Evolutionary conservation across 768 basidiomycete genomes (phyloP).

Genomic region (Nidula microcarpa): DNA sequence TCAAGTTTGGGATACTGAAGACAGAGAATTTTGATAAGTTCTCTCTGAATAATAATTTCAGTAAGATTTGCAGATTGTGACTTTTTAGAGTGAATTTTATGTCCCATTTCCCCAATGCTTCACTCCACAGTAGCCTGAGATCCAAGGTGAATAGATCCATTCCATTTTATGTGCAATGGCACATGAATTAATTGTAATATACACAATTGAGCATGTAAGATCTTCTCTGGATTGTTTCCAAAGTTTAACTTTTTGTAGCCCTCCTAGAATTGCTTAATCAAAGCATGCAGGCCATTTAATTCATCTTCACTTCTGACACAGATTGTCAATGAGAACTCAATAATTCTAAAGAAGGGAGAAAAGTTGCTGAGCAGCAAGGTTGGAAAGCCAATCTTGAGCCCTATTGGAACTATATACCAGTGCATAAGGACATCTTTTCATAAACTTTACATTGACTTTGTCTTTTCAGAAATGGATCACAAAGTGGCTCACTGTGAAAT

Average conservation of each 20-base stretch:
- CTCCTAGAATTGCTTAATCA: conserved; percentile 17
- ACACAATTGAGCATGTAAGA: conserved; percentile 18
- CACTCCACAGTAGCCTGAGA: conserved; percentile 26
- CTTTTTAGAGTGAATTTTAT: conserved; percentile 24
- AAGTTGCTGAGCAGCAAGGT: conserved; percentile 19
- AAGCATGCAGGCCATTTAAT: conserved; percentile 12
- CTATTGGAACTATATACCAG: conserved; percentile 30
- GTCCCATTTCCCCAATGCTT: conserved; percentile 19
- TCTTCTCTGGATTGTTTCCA: conserved; percentile 17
- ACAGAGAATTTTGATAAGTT: conserved; percentile 12
- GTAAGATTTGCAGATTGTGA: conserved; percentile 25
- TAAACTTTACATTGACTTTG: conserved; percentile 32
- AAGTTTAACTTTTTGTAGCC: conserved; percentile 22
- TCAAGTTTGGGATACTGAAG: conserved; percentile 16
- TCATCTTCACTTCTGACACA: conserved; percentile 9
- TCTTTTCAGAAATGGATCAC: conserved; percentile 23
- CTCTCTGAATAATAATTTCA: conserved; percentile 19
- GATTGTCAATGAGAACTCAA: conserved; percentile 29
- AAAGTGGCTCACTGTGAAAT: conserved; percentile 22
- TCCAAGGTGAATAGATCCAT: conserved; percentile 27
- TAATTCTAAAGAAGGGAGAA: conserved; percentile 13
- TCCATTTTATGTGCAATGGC: conserved; percentile 28
- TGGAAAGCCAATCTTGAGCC: conserved; percentile 21
- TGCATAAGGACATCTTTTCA: conserved; percentile 31
- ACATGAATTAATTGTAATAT: conserved; percentile 29